Evolutionary conservation across 345 rosid genomes (phyloP), one percentile per base, ranked within the genome.

Genomic region (Cochlearia excelsa): DNA sequence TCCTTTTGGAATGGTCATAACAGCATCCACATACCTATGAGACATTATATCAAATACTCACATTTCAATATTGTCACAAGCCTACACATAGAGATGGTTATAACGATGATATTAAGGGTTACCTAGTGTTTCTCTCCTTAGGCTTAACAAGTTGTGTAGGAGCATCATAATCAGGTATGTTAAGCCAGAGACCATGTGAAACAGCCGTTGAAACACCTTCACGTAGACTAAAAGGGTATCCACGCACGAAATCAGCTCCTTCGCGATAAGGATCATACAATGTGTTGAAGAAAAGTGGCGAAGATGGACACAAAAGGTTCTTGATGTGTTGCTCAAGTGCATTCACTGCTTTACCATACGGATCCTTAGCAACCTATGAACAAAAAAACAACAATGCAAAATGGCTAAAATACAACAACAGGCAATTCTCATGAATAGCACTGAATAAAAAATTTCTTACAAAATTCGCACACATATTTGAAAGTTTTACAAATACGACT

Each of bases 61-160:
- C 23, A 27, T 26, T 5, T 10, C 3, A 28, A 2, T 4, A 4
- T 6, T 6, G 7, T n/a, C 10, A 50, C 7, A 54, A 9, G 7
- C 6, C 5, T 40, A 35, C 3, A 39, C 11, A 54, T 0, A 26
- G 27, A 30, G 59, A 7, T 9, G 5, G 31, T 44, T 10, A 10
- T 23, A 3, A 51, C 9, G 44, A 54, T 34, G 1, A 30, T 51
- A 83, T n/a, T n/a, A n/a, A n/a, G n/a, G n/a, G n/a, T n/a, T n/a
- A 37, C 98, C 98, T 92, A 0, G 84, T 73, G 84, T 92, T 92
- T 77, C 87, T 80, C 77, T 92, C 97, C 31, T 75, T 79, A 41
- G 98, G 98, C 87, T 92, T 92, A 40, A 92, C 98, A 35, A 92
- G 98, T 67, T 92, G 98, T 9, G 98, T 92, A 1, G 98, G 98